Evolutionary conservation across 306 rosid genomes (phyloP).

Genomic region (Cicer chorassanicum): DNA sequence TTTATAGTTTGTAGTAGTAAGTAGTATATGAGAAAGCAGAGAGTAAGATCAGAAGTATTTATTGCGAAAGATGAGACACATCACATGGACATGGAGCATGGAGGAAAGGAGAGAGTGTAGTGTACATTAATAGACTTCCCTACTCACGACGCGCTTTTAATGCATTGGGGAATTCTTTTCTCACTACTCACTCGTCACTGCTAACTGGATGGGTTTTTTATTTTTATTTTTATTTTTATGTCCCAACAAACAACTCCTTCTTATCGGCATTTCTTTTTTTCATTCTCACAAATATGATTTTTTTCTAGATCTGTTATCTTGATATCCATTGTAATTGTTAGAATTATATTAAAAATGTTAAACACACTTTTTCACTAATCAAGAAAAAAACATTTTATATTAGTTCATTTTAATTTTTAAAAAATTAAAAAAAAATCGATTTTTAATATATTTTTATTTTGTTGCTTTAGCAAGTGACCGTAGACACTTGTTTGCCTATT

Average conservation of each 20-base stretch:
- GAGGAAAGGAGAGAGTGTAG: slow-evolving; percentile 26
- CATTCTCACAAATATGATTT: too few species aligned
- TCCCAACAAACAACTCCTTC: background rate
- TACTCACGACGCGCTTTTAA: slow-evolving; percentile 52
- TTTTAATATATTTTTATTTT: too few species aligned
- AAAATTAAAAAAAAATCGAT: too few species aligned
- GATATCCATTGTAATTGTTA: too few species aligned
- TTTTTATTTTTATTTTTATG: background rate
- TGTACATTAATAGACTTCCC: background rate
- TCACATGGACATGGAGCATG: slow-evolving; percentile 49
- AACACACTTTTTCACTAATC: too few species aligned
- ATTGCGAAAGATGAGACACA: slow-evolving; percentile 42
- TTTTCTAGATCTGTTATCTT: too few species aligned
- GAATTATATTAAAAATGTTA: too few species aligned
- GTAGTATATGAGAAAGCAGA: background rate
- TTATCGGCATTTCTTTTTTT: background rate
- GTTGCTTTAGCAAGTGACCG: too few species aligned
- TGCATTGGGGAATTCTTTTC: background rate
- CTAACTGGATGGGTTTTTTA: background rate
- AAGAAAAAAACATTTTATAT: too few species aligned
- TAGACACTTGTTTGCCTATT: too few species aligned
- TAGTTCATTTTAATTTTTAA: too few species aligned
- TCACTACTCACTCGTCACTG: background rate
- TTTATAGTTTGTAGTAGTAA: slow-evolving; percentile 17
- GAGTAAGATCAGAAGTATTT: slow-evolving; percentile 49